phyloP scores from a whole-genome alignment of 2,329 filamentous ascomycete genomes.

The Nothophoma quercina region DNA sequence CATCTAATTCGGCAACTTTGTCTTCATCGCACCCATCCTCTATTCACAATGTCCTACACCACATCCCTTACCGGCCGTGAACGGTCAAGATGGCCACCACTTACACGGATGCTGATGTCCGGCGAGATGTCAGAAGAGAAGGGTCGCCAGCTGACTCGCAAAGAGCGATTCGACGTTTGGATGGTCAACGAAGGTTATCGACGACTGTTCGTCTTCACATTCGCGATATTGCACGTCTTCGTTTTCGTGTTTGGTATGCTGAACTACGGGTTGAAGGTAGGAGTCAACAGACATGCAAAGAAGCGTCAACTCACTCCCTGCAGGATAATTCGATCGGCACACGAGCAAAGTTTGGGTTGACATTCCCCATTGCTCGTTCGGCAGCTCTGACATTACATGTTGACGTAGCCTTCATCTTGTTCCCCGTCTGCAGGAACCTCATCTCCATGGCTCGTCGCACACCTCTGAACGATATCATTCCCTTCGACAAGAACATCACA shows the following conservation, averaged over 20 bases:
- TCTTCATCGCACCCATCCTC: constrained; percentile 10
- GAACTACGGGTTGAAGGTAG: constrained; percentile 75
- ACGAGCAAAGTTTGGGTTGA: constrained; percentile 74
- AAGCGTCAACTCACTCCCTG: constrained; percentile 15
- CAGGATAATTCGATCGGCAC: constrained; percentile 70
- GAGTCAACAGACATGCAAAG: not conserved
- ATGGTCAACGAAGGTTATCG: constrained; percentile 90
- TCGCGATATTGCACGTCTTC: constrained; percentile 75
- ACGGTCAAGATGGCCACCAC: constrained; percentile 80
- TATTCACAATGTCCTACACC: constrained; percentile 42
- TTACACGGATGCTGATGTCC: constrained; percentile 82
- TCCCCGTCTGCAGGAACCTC: constrained; percentile 83
- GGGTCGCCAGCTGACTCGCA: constrained; percentile 70
- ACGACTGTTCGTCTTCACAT: constrained; percentile 81
- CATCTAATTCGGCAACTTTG: constrained; percentile 31
- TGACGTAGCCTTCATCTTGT: constrained; percentile 79
- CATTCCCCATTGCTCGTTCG: constrained; percentile 78
- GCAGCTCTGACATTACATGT: constrained; percentile 81
- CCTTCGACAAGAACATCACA: constrained; percentile 88
- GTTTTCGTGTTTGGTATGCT: constrained; percentile 83
- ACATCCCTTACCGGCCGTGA: constrained; percentile 59
- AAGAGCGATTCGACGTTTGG: constrained; percentile 82
- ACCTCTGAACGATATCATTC: constrained; percentile 83
- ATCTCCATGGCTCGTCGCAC: constrained; percentile 83
- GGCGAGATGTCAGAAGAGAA: constrained; percentile 80